Evolutionary conservation across 2,329 filamentous ascomycete genomes (phyloP).

Genomic region (Colletotrichum camelliae): DNA sequence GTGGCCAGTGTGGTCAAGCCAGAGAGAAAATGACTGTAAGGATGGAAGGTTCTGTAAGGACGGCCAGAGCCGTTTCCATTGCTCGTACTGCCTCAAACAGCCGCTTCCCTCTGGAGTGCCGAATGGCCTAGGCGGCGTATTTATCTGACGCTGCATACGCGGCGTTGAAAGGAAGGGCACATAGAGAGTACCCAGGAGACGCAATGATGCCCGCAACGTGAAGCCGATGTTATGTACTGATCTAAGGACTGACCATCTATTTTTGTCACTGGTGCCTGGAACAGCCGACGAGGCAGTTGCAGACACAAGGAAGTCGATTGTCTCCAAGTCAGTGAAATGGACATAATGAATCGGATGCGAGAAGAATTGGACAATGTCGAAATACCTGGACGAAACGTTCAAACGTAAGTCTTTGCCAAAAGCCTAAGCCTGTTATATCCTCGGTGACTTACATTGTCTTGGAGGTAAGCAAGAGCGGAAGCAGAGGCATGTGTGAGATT

Average conservation of each 20-base stretch:
- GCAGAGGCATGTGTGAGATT: neutral
- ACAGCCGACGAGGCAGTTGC: neutral
- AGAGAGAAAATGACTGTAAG: too few relatives aligned
- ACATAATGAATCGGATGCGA: neutral
- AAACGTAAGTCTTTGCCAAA: neutral
- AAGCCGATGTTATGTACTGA: neutral
- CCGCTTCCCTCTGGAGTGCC: neutral
- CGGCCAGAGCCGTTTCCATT: neutral
- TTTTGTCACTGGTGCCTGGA: neutral
- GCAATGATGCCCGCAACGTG: neutral
- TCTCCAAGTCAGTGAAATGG: neutral
- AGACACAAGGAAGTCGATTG: neutral
- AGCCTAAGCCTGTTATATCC: neutral
- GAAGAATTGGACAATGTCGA: neutral
- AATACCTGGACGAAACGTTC: neutral
- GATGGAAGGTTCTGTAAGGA: too few relatives aligned
- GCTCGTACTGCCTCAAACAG: neutral
- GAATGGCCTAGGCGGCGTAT: neutral
- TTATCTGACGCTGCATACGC: accelerated
- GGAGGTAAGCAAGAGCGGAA: neutral
- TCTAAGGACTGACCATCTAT: neutral
- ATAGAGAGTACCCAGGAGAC: neutral
- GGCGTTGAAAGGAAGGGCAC: neutral
- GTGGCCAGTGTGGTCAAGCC: too few relatives aligned
- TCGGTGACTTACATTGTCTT: neutral